Base-by-base conservation (phyloP, 352 stramenopile species). In the Phytopythium litorale region DNA sequence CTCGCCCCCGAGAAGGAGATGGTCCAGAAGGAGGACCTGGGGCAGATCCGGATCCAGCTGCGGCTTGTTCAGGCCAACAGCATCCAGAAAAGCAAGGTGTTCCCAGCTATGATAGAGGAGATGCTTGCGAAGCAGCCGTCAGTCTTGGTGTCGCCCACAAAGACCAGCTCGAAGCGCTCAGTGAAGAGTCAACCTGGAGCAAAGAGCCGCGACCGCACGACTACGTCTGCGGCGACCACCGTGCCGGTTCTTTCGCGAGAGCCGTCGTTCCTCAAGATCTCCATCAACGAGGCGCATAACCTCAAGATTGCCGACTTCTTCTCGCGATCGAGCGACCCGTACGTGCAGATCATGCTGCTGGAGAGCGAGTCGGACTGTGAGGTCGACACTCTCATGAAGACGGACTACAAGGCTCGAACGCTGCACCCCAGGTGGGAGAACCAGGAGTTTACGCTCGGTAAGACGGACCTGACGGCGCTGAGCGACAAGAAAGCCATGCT, bases 341-440 rank as follows among this genome's bases (percentile, higher is more conserved):
- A 81, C 28, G 82, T 91, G 40, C 72, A 85, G 25, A 65, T 91
- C 16, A 32, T 88, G 0, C 55, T 91, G 21, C 45, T 89, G 30
- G 63, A 69, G 33, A 64, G 83, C 38, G 73, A 71, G 25, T 65
- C 63, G n/a, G 70, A 73, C 16, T 79, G 79, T 48, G 82, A 89
- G 53, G 71, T 79, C 38, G 64, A 73, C 56, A 87, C 82, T 4
- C 73, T 73, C 49, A 58, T 86, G 51, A 91, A 91, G 55, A 86
- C 82, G 1, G 80, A 91, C 49, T 76, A 85, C 21, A 84, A 88
- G 59, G 60, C 77, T 49, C 88, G 68, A 37, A 89, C 82, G 2
- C 28, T 91, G 3, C 89, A 84, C 35, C 82, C 82, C 0, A 87
- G 79, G 53, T 91, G 82, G 82, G 63, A 73, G 15, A 91, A 91